Base-by-base conservation (phyloP, 495 filamentous ascomycete species). In the Penicillium bovifimosum region DNA sequence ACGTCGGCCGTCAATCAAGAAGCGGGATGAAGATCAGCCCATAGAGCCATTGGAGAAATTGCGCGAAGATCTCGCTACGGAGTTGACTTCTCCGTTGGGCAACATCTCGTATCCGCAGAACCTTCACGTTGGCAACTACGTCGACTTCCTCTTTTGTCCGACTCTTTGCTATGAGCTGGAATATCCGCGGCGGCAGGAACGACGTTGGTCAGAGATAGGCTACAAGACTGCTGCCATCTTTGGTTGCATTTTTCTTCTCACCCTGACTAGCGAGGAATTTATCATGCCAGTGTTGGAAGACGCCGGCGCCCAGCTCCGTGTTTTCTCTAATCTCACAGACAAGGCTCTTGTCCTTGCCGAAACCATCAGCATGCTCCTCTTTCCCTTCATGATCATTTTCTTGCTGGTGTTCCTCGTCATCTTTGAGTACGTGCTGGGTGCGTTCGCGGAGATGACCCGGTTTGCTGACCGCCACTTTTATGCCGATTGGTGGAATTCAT, bases 141-240 rank as follows among this genome's bases (percentile, higher is more conserved):
- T 80, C 29, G 93, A 98, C 70, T 98, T 84, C 67, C 71, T 96
- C 11, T 82, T 91, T 62, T 98, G 93, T 60, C 93, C 93, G 9
- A 98, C 93, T 1, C 78, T 98, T 26, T 98, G 93, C 73, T 98
- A 98, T 68, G 93, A 98, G 70, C 76, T 98, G 35, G 95, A 96
- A 60, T 98, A 97, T 71, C 93, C 93, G 2, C 85, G 93, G 24
- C 92, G 82, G 35, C 69, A 76, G 4, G 73, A 75, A 7, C 82
- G 87, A 26, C 77, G 85, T 55, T 96, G 89, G 88, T 75, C 79
- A n/a, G 85, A 92, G 54, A 78, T 98, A 28, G 80, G 85, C 29
- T 87, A 82, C 65, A 97, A 97, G 70, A 79, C 86, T 26, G 75
- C 86, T n/a, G 93, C 93, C 29, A 84, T 92, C 10, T 96, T 96